Conservation (phyloP, 345 rosid genomes). For the Viola odorata region DNA sequence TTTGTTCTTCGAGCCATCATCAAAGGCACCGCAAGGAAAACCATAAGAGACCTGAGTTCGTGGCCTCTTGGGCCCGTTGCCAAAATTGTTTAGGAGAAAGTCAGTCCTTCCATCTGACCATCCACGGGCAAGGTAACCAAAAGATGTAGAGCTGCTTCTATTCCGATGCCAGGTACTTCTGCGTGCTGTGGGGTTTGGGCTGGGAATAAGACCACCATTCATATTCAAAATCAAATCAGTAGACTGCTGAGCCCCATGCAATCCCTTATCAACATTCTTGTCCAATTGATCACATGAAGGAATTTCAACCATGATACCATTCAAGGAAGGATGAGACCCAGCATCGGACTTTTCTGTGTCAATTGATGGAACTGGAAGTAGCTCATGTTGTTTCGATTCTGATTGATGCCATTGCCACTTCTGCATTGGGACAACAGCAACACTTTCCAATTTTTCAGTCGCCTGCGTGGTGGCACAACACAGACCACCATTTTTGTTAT, state of each 20-base stretch:
- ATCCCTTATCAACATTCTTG: constrained; percentile 27
- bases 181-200: constrained; percentile 84
- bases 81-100: constrained; percentile 48
- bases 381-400: constrained; percentile 23
- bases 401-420: constrained; percentile 24
- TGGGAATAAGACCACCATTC: constrained; percentile 51
- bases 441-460: constrained; percentile 27
- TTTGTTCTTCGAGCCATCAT: constrained; percentile 47
- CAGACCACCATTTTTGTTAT: constrained; percentile 14
- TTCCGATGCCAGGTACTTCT: constrained; percentile 72
- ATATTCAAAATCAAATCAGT: constrained; percentile 47
- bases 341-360: constrained; percentile 27
- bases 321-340: constrained; percentile 27
- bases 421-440: constrained; percentile 21
- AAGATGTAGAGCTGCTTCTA: constrained; percentile 48
- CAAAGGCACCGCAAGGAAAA: constrained; percentile 64
- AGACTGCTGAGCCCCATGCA: constrained; percentile 33
- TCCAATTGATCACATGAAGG: constrained; percentile 41
- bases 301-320: constrained; percentile 53
- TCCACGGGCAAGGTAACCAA: constrained; percentile 49
- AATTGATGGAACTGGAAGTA: constrained; percentile 19
- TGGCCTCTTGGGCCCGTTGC: constrained; percentile 81
- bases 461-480: constrained; percentile 23
- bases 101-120: constrained; percentile 72
- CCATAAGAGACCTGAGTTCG: constrained; percentile 87